These are phyloP conservation scores for Platismatia glauca DNA, from an alignment of 495 filamentous ascomycete species.

Conservation along the genomic window DNA sequence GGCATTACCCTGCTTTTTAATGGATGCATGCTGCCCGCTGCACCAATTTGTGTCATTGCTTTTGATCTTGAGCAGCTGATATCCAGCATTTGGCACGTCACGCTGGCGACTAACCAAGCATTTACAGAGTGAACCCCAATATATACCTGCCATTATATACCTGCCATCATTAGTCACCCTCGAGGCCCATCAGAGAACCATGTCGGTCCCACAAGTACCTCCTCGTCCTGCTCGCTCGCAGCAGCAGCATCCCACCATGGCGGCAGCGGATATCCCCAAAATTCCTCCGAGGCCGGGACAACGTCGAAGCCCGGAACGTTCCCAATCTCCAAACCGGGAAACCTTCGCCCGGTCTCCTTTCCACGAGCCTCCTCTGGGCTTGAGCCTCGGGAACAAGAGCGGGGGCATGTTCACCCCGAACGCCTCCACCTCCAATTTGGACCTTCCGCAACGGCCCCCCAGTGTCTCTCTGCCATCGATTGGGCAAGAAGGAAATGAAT, in stretches of 20 bases:
- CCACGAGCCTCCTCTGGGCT: constrained; percentile 53
- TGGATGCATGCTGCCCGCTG: background rate
- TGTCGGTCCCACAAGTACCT: constrained; percentile 43
- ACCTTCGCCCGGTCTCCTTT: constrained; percentile 79
- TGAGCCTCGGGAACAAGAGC: constrained; percentile 34
- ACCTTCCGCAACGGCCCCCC: constrained; percentile 53
- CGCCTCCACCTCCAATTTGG: constrained; percentile 30
- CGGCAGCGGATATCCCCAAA: constrained; percentile 34
- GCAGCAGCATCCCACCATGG: constrained; percentile 25
- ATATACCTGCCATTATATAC: background rate
- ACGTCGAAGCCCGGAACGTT: constrained; percentile 60
- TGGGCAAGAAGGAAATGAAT: constrained; percentile 85
- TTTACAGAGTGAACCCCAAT: constrained; percentile 5
- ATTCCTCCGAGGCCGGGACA: constrained; percentile 59
- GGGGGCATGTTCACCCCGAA: constrained; percentile 33
- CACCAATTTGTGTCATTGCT: background rate
- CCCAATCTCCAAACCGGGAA: constrained; percentile 65
- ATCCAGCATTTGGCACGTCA: constrained; percentile 4
- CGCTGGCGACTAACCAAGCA: constrained; percentile 3
- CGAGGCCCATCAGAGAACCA: constrained; percentile 20
- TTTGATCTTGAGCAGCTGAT: constrained; percentile 7
- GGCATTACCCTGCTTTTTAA: background rate
- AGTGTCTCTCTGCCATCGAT: constrained; percentile 76
- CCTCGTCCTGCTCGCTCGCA: constrained; percentile 46
- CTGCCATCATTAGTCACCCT: background rate